A percentile compares a stretch with the other conserved stretches of the same genome.
phyloP scores from a whole-genome alignment of 2,329 filamentous ascomycete species.

The Sporothrix protearum region DNA sequence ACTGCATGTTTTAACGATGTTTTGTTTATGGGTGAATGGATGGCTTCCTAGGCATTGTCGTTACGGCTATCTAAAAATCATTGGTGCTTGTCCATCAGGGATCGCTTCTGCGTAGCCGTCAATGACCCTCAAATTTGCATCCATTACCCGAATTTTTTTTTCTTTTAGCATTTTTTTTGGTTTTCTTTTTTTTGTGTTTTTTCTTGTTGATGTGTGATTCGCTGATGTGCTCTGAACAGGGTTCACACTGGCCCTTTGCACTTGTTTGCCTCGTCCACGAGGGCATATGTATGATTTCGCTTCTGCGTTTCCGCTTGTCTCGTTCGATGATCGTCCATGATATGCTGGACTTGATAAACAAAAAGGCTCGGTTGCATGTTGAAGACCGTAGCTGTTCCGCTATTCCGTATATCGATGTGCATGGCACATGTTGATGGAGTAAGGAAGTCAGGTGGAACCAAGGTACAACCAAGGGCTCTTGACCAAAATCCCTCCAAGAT shows the following conservation, averaged over 20 bases:
- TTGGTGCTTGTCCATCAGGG: background rate
- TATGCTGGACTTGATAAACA: background rate
- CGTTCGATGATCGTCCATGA: background rate
- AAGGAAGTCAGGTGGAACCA: too few relatives aligned
- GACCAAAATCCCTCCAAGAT: background rate
- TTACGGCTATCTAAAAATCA: conserved; percentile 1
- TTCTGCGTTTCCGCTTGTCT: background rate
- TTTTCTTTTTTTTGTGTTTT: conserved; percentile 17
- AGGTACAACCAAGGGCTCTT: background rate
- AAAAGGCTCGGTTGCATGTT: too few relatives aligned
- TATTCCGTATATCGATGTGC: background rate
- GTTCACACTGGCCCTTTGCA: background rate
- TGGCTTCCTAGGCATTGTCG: background rate
- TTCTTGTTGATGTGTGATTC: conserved; percentile 1
- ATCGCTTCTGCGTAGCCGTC: background rate
- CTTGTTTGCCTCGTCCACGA: background rate
- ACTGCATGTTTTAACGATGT: background rate
- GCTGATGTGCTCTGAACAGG: background rate
- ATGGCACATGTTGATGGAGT: background rate
- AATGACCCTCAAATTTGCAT: background rate
- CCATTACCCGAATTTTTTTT: background rate
- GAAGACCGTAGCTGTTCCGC: background rate
- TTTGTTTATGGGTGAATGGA: background rate
- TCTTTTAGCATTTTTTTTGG: background rate
- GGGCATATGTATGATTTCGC: background rate